Evolutionary conservation across 495 filamentous ascomycete genomes (phyloP), one percentile per base, ranked within the genome.

Genomic region (Aspergillus sparsus): DNA sequence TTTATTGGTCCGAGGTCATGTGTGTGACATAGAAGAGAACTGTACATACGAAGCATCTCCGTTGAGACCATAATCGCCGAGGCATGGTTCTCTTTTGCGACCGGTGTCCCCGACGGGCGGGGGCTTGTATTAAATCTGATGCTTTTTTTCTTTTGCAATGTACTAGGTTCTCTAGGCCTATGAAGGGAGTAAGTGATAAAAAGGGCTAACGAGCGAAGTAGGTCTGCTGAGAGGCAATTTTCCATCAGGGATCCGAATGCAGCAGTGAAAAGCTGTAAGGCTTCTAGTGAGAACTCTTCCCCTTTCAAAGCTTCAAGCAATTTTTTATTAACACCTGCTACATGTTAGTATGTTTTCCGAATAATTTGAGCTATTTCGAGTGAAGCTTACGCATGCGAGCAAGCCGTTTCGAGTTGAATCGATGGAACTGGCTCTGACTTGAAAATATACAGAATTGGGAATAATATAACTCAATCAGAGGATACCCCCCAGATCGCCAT

Each of bases 161-260:
- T 70, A 5, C 67, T 62, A 11, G 72, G 55, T 11, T 77, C 61
- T 41, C 74, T 81, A 6, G 77, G 81, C 56, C 87, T 88, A 68
- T 97, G 93, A 53, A 97, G 82, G 6, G 90, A 87, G 69, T 93
- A 98, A 0, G 93, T 97, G 60, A 98, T 89, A 62, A 94, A 97
- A 47, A 97, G 81, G 15, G 95, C 88, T 33, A 98, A 74, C n/a
- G 90, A 91, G 21, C 92, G 86, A 45, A 94, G 84, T 42, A 91
- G 84, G 69, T 96, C 92, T 10, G 87, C 85, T 61, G 89, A 90
- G 62, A 90, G 81, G 58, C 88, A 92, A 65, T 84, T 88, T 60
- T 87, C 88, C 44, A 97, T 82, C 51, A 98, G 79, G 27, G 83
- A 85, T 62, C 83, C 84, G 52, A 98, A 89, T 2, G 93, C 87